These are phyloP conservation scores for Penstemon barbatus DNA, from an alignment of 257 asterid genomes.

Conservation along the genomic window DNA sequence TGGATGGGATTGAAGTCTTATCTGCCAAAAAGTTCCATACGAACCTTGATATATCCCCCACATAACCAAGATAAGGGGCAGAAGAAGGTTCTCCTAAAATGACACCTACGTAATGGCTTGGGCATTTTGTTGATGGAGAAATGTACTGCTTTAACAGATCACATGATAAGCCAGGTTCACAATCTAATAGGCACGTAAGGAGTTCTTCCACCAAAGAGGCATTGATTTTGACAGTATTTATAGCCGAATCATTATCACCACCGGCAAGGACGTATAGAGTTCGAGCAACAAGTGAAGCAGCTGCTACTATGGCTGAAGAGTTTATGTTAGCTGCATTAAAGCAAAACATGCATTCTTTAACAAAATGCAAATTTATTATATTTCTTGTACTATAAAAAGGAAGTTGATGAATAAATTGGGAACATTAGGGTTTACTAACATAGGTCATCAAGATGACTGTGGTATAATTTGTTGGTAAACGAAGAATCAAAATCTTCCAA, in stretches of 20 bases:
- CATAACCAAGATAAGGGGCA: slow-evolving; percentile 56
- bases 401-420: slow-evolving; percentile 23
- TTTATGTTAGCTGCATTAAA: slow-evolving; percentile 79
- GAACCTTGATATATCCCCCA: slow-evolving; percentile 81
- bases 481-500: slow-evolving; percentile 89
- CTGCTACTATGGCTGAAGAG: slow-evolving; percentile 76
- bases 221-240: slow-evolving; percentile 56
- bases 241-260: slow-evolving; percentile 49
- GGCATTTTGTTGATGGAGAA: slow-evolving; percentile 73
- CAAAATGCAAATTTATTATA: slow-evolving; percentile 16
- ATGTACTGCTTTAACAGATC: slow-evolving; percentile 73
- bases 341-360: slow-evolving; percentile 27
- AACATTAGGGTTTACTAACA: slow-evolving; percentile 57
- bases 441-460: slow-evolving; percentile 89
- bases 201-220: slow-evolving; percentile 79
- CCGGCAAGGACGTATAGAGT: slow-evolving; percentile 76
- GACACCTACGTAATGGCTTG: slow-evolving; percentile 87
- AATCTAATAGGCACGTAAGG: slow-evolving; percentile 68
- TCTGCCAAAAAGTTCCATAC: slow-evolving; percentile 89
- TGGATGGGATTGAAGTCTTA: slow-evolving; percentile 64
- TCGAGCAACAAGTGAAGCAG: slow-evolving; percentile 94
- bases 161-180: slow-evolving; percentile 87
- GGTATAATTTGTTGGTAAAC: slow-evolving; percentile 83
- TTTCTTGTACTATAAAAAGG: not conserved
- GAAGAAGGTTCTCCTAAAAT: slow-evolving; percentile 76